Percentiles rank a stretch among this genome's conserved stretches.
These are phyloP conservation scores for Neocallimastix lanati DNA, from an alignment of 192 early-diverging fungal species.

Conservation along the genomic window DNA sequence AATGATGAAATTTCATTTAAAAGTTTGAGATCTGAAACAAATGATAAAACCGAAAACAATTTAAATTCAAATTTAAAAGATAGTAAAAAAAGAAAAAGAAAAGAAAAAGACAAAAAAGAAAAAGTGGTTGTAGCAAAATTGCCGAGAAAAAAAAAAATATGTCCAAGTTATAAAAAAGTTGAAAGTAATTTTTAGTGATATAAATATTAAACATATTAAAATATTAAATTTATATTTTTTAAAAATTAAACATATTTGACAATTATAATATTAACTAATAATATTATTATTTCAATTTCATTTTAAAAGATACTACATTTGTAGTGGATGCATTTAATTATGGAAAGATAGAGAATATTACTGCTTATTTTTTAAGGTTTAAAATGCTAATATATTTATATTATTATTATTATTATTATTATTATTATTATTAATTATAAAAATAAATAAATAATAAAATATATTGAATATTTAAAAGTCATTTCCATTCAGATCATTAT, in stretches of 20 bases:
- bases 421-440: too few species aligned
- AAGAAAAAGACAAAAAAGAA: background rate
- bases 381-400: too few species aligned
- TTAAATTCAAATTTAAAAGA: too few species aligned
- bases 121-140: background rate
- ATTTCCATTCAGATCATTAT: conserved; percentile 92
- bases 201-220: too few species aligned
- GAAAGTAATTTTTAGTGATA: background rate
- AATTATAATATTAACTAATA: too few species aligned
- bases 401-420: too few species aligned
- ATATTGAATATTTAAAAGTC: conserved; percentile 11
- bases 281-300: too few species aligned
- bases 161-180: background rate
- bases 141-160: background rate
- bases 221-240: too few species aligned
- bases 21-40: too few species aligned
- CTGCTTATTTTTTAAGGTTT: conserved; percentile 70
- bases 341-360: conserved; percentile 48
- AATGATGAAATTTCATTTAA: too few species aligned
- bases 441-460: too few species aligned
- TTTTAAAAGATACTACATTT: conserved; percentile 56
- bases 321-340: conserved; percentile 84
- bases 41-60: background rate
- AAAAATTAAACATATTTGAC: too few species aligned
- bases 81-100: background rate